Percentiles rank a stretch among this genome's conserved stretches.
These are phyloP conservation scores for Talaromyces borbonicus DNA, from an alignment of 495 filamentous ascomycete genomes.

Conservation along the genomic window DNA sequence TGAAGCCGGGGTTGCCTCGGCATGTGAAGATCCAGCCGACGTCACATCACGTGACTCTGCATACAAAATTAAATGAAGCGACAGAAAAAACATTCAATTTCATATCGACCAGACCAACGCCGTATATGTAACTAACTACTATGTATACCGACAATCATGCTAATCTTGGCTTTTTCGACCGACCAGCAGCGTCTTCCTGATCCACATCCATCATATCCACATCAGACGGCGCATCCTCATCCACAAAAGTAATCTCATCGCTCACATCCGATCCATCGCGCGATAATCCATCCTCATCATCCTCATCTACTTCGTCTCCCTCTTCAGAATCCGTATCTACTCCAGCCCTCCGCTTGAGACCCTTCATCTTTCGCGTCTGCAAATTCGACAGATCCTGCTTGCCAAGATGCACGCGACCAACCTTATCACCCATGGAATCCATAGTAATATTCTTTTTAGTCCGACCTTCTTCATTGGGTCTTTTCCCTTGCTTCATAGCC, in stretches of 20 bases:
- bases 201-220: constrained; percentile 37
- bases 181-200: constrained; percentile 31
- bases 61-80: too few relatives aligned
- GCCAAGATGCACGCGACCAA: constrained; percentile 84
- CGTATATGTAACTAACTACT: too few relatives aligned
- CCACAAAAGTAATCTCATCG: constrained; percentile 5
- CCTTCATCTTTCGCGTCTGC: constrained; percentile 99
- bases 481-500: constrained; percentile 76
- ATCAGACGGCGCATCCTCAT: constrained; percentile 10
- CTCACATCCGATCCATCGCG: constrained; percentile 2
- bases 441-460: constrained; percentile 93
- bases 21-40: constrained; percentile 7
- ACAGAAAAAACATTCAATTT: too few relatives aligned
- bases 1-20: constrained; percentile 4
- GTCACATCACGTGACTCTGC: constrained; percentile 7
- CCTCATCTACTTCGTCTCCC: constrained; percentile 15
- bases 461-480: constrained; percentile 43
- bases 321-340: constrained; percentile 38
- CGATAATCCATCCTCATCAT: constrained; percentile 6
- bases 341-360: constrained; percentile 68
- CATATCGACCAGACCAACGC: constrained; percentile 3
- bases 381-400: constrained; percentile 79
- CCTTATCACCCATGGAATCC: constrained; percentile 88
- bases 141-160: too few relatives aligned
- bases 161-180: constrained; percentile 28